Evolutionary conservation across 768 basidiomycete genomes (phyloP).

Genomic region (Melanogaster broomeanus): DNA sequence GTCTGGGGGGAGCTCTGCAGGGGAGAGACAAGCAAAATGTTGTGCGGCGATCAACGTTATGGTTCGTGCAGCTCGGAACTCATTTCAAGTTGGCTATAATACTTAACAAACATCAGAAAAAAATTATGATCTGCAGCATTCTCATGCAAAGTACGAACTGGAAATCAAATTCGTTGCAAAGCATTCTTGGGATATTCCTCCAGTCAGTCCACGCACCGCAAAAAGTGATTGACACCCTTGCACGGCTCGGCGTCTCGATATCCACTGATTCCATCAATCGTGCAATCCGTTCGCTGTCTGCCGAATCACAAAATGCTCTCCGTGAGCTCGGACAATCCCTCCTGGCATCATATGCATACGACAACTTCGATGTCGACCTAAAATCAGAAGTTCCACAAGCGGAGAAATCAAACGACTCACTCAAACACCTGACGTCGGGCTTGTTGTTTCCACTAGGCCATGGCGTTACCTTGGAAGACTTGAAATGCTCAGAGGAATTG

Average conservation of each 20-base stretch:
- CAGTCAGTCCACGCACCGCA: conserved; percentile 28
- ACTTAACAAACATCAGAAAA: conserved; percentile 9
- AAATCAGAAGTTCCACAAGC: no score
- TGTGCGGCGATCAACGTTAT: background rate
- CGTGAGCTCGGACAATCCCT: conserved; percentile 24
- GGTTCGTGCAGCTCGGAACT: background rate
- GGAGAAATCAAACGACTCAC: conserved; percentile 8
- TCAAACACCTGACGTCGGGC: no score
- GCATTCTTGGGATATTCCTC: conserved; percentile 8
- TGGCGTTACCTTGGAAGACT: conserved; percentile 22
- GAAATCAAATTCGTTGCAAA: no score
- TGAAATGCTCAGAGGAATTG: conserved; percentile 34
- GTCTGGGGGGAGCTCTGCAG: background rate
- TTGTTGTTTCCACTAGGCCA: conserved; percentile 21
- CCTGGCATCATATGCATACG: no score
- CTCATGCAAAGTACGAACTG: no score
- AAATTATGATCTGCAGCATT: no score
- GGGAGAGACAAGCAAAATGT: background rate
- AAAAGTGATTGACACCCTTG: conserved; percentile 29
- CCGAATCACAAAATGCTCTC: conserved; percentile 16
- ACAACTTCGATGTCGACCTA: no score
- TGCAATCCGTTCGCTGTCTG: conserved; percentile 25
- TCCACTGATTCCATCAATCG: conserved; percentile 26
- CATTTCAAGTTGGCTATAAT: conserved; percentile 1
- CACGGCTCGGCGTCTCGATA: conserved; percentile 31